A percentile compares a stretch with the other conserved stretches of the same genome.
phyloP scores from a whole-genome alignment of 106 monocot genomes.

The Allium fistulosum region DNA sequence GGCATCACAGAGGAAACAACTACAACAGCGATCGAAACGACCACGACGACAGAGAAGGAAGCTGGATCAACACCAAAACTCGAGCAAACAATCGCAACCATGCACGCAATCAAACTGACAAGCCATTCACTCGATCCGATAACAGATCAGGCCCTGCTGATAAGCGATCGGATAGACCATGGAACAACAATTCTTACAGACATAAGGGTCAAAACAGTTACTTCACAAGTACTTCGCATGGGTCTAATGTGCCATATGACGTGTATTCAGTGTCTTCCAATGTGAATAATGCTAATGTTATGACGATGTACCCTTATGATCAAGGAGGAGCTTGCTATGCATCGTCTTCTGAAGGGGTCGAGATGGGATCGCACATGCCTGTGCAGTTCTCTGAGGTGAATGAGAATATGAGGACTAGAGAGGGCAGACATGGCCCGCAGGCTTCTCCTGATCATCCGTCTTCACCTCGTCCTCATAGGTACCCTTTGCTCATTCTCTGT shows the following conservation, averaged over 20 bases:
- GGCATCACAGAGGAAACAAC: slow-evolving; percentile 36
- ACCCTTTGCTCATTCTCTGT: slow-evolving; percentile 6
- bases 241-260: slow-evolving; percentile 22
- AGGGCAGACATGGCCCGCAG: slow-evolving; percentile 12
- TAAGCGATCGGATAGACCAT: slow-evolving; percentile 14
- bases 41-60: slow-evolving; percentile 44
- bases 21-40: slow-evolving; percentile 33
- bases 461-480: slow-evolving; percentile 43
- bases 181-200: slow-evolving; percentile 19
- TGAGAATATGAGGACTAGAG: slow-evolving; percentile 18
- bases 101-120: slow-evolving; percentile 32
- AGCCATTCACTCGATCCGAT: slow-evolving; percentile 23
- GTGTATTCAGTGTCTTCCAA: slow-evolving; percentile 22
- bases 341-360: slow-evolving; percentile 37
- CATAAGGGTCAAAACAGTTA: slow-evolving; percentile 17
- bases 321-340: slow-evolving; percentile 14
- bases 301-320: slow-evolving; percentile 33
- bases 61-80: slow-evolving; percentile 53
- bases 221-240: slow-evolving; percentile 8
- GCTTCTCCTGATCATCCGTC: slow-evolving; percentile 65
- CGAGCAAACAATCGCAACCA: slow-evolving; percentile 25
- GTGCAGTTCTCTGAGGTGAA: slow-evolving; percentile 16
- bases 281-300: slow-evolving; percentile 15
- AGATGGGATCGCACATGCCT: slow-evolving; percentile 62
- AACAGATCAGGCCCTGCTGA: background rate